Conservation (phyloP, 176 grass and related monocot species). For the Carex cristatella region DNA sequence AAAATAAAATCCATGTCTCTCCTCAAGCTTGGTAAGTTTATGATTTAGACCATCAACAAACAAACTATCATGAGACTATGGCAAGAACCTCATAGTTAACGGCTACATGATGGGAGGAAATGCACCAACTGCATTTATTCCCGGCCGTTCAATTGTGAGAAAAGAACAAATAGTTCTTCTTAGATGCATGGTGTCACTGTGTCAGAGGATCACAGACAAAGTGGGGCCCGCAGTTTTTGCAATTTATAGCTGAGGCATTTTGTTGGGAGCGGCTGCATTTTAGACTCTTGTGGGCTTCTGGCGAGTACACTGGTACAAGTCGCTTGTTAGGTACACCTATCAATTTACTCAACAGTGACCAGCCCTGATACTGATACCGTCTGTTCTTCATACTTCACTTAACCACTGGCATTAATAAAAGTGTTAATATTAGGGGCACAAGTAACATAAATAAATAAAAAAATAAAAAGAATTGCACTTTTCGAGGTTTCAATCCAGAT, state of each 20-base stretch:
- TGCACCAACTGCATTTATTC: neutral
- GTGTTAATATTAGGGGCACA: neutral
- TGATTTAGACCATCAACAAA: neutral
- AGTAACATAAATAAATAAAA: no score
- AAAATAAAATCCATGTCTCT: neutral
- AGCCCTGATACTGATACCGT: neutral
- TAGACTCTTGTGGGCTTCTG: no score
- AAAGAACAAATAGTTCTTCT: neutral
- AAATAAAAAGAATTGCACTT: neutral
- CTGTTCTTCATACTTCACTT: neutral
- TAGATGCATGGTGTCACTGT: neutral
- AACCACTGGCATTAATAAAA: neutral
- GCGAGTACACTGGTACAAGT: no score
- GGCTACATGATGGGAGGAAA: neutral
- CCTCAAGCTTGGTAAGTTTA: neutral
- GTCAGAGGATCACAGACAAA: neutral
- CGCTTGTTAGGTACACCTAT: neutral
- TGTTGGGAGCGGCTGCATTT: neutral
- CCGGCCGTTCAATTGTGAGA: neutral
- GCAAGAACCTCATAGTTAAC: slow-evolving; percentile 3
- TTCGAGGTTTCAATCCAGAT: neutral
- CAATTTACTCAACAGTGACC: neutral
- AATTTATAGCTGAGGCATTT: neutral
- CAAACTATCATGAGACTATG: neutral
- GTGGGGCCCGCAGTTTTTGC: neutral